Conservation (phyloP, 768 basidiomycete genomes). For the Holtermannia corniformis region DNA sequence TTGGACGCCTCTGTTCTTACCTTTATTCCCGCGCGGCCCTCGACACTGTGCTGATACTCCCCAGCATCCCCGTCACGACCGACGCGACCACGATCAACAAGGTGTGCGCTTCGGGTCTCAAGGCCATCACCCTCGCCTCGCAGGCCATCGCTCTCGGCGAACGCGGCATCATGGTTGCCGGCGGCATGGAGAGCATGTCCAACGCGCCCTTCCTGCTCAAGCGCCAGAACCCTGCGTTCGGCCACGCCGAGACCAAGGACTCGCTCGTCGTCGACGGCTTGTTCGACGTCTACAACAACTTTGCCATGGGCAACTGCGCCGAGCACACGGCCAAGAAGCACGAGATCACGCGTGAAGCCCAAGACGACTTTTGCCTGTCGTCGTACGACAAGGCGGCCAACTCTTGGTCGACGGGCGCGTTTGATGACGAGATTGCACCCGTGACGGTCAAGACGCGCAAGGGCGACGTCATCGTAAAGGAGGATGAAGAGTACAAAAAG, state of each 20-base stretch:
- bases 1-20: no score
- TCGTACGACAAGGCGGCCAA: conserved; percentile 88
- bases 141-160: conserved; percentile 84
- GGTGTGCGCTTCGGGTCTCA: conserved; percentile 96
- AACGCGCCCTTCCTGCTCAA: conserved; percentile 63
- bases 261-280: conserved; percentile 87
- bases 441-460: conserved; percentile 72
- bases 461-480: conserved; percentile 66
- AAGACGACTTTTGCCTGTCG: conserved; percentile 85
- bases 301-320: conserved; percentile 96
- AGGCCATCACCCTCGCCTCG: conserved; percentile 85
- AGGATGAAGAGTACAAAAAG: conserved; percentile 98
- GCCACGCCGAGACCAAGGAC: conserved; percentile 78
- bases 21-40: no score
- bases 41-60: background rate
- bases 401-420: conserved; percentile 77
- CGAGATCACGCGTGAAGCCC: conserved; percentile 71
- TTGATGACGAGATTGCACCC: conserved; percentile 77
- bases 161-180: conserved; percentile 76
- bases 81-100: conserved; percentile 99
- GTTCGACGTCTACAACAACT: conserved; percentile 94
- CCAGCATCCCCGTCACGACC: conserved; percentile 56
- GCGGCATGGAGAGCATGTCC: conserved; percentile 99
- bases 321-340: conserved; percentile 75
- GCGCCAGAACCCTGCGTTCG: conserved; percentile 51